A percentile compares a stretch with the other conserved stretches of the same genome.
Conservation (phyloP, 2,329 filamentous ascomycete species). For the Claviceps quebecensis region DNA sequence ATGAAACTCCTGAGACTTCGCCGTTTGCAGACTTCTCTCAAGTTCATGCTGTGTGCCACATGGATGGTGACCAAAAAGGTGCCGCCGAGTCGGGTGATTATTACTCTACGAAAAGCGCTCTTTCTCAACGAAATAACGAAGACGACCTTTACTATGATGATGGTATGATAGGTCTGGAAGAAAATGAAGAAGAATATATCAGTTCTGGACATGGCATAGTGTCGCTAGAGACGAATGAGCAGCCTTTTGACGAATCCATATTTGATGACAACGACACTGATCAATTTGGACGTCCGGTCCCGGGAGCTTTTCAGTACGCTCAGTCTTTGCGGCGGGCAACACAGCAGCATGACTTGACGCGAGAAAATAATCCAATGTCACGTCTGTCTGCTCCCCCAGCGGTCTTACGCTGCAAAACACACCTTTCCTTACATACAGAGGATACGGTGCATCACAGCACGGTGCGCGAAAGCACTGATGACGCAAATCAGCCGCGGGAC, state of each 20-base stretch:
- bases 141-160: slow-evolving; percentile 61
- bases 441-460: neutral
- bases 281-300: slow-evolving; percentile 44
- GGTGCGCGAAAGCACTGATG: neutral
- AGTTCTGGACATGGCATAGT: slow-evolving; percentile 32
- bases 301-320: slow-evolving; percentile 41
- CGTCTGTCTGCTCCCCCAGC: slow-evolving; percentile 30
- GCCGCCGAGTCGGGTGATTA: slow-evolving; percentile 31
- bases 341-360: slow-evolving; percentile 18
- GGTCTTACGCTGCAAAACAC: slow-evolving; percentile 33
- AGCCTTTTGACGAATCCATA: slow-evolving; percentile 56
- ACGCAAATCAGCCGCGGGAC: neutral
- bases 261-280: slow-evolving; percentile 57
- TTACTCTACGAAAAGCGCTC: slow-evolving; percentile 10
- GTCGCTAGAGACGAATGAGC: slow-evolving; percentile 31
- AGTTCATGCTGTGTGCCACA: neutral
- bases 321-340: slow-evolving; percentile 29
- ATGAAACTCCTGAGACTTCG: slow-evolving; percentile 24
- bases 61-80: slow-evolving; percentile 7
- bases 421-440: slow-evolving; percentile 33
- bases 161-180: slow-evolving; percentile 37
- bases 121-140: slow-evolving; percentile 17
- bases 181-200: slow-evolving; percentile 11
- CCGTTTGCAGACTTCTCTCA: slow-evolving; percentile 6
- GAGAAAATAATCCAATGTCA: slow-evolving; percentile 33